phyloP scores from a whole-genome alignment of 2,329 filamentous ascomycete species.

The Scorias spongiosa region DNA sequence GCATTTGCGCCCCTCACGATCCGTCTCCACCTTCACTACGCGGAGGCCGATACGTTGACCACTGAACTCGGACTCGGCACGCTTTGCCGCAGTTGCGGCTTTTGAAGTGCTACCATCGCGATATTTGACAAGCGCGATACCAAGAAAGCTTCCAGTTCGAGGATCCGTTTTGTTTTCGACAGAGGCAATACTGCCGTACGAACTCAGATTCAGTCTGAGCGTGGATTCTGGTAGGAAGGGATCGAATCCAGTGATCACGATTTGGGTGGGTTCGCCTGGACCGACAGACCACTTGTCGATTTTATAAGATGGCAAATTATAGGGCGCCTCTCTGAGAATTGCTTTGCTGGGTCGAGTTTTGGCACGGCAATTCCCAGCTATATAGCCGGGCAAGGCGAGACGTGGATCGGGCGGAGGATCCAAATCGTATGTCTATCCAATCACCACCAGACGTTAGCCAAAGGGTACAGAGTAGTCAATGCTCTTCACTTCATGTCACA shows the following conservation, averaged over 20 bases:
- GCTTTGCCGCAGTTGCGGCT: conserved; percentile 67
- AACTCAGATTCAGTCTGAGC: conserved; percentile 59
- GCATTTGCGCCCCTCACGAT: conserved; percentile 76
- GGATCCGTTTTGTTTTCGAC: conserved; percentile 93
- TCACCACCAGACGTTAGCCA: conserved; percentile 20
- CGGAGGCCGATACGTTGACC: conserved; percentile 66
- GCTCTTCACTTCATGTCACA: conserved; percentile 10
- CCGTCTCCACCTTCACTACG: conserved; percentile 68
- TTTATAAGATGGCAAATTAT: conserved; percentile 64
- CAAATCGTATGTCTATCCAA: conserved; percentile 41
- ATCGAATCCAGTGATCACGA: conserved; percentile 94
- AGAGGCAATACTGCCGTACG: conserved; percentile 75
- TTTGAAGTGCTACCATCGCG: conserved; percentile 43
- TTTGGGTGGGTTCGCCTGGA: conserved; percentile 74
- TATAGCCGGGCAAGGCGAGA: conserved; percentile 50
- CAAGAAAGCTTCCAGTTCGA: conserved; percentile 82
- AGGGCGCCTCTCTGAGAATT: conserved; percentile 56
- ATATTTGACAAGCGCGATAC: conserved; percentile 84
- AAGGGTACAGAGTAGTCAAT: conserved; percentile 25
- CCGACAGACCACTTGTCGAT: conserved; percentile 81
- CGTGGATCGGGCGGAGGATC: conserved; percentile 77
- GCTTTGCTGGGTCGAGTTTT: conserved; percentile 49
- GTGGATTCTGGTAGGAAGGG: conserved; percentile 69
- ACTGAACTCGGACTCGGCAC: conserved; percentile 62
- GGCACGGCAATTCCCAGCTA: conserved; percentile 32